These are phyloP conservation scores for Tetrahymena borealis DNA, from an alignment of 73 alveolate species.

Conservation along the genomic window DNA sequence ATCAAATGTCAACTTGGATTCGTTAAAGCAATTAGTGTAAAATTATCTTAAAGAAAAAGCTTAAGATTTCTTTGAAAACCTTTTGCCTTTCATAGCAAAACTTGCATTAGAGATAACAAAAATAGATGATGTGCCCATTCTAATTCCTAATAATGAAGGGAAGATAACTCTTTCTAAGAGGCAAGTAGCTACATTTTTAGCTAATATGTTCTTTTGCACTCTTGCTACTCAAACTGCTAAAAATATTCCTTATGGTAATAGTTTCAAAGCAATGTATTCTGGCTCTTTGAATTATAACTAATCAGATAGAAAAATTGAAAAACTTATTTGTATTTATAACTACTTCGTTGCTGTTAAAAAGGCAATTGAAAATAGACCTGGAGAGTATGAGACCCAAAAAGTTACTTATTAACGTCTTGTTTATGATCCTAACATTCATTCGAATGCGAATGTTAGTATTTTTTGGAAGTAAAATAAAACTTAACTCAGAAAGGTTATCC, in stretches of 20 bases:
- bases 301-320: background rate
- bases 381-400: background rate
- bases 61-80: background rate
- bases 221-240: background rate
- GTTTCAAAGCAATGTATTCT: background rate
- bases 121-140: background rate
- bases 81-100: background rate
- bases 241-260: background rate
- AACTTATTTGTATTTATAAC: background rate
- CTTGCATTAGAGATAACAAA: background rate
- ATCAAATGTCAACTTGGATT: background rate
- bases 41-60: background rate
- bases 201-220: conserved; percentile 33
- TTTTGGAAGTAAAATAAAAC: background rate
- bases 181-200: conserved; percentile 10
- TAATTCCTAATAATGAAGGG: background rate
- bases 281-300: background rate
- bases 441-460: background rate
- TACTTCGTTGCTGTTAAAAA: background rate
- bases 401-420: background rate
- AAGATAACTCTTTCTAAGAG: background rate
- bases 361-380: background rate
- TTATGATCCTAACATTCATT: background rate
- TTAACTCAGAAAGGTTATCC: background rate
- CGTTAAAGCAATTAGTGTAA: background rate